A percentile compares a stretch with the other conserved stretches of the same genome.
phyloP scores from a whole-genome alignment of 1,284 basidiomycete species.

The Exsudoporus floridanus region DNA sequence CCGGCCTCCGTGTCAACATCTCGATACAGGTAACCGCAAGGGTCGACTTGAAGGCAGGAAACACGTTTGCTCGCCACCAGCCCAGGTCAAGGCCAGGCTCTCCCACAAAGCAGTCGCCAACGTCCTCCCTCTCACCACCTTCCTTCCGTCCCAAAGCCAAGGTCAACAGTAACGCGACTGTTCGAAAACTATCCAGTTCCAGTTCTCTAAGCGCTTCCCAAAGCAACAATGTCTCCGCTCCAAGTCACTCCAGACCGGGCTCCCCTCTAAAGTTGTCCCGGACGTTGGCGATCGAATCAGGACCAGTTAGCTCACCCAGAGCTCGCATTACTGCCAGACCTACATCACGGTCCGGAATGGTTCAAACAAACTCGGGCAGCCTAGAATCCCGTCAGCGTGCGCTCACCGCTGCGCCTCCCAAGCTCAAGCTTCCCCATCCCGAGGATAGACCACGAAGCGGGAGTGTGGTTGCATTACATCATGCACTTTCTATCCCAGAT shows the following conservation, averaged over 20 bases:
- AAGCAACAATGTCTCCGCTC: conserved; percentile 17
- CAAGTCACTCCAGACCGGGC: conserved; percentile 34
- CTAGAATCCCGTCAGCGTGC: conserved; percentile 40
- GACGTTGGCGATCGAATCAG: conserved; percentile 15
- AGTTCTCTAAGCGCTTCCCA: conserved; percentile 25
- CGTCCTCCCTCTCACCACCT: conserved; percentile 37
- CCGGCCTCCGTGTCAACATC: conserved; percentile 13
- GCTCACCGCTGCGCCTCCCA: conserved; percentile 32
- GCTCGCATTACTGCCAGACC: conserved; percentile 26
- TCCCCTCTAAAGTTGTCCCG: conserved; percentile 45
- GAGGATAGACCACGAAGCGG: conserved; percentile 34
- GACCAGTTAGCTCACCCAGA: conserved; percentile 20
- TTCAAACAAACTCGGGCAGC: conserved; percentile 5
- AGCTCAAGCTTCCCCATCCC: conserved; percentile 19
- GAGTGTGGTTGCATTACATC: conserved; percentile 38
- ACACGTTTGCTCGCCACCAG: conserved; percentile 31
- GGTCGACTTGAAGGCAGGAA: conserved; percentile 34
- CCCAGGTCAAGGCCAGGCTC: conserved; percentile 45
- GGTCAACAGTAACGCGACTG: conserved; percentile 51
- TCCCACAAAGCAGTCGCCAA: conserved; percentile 47
- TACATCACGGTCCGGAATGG: conserved; percentile 29
- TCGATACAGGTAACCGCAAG: conserved; percentile 44
- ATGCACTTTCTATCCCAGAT: conserved; percentile 33
- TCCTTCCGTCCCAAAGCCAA: conserved; percentile 55
- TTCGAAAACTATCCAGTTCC: conserved; percentile 43